A percentile compares a stretch with the other conserved stretches of the same genome.
These are phyloP conservation scores for Exophiala bonariae DNA, from an alignment of 2,329 filamentous ascomycete genomes.

Conservation along the genomic window DNA sequence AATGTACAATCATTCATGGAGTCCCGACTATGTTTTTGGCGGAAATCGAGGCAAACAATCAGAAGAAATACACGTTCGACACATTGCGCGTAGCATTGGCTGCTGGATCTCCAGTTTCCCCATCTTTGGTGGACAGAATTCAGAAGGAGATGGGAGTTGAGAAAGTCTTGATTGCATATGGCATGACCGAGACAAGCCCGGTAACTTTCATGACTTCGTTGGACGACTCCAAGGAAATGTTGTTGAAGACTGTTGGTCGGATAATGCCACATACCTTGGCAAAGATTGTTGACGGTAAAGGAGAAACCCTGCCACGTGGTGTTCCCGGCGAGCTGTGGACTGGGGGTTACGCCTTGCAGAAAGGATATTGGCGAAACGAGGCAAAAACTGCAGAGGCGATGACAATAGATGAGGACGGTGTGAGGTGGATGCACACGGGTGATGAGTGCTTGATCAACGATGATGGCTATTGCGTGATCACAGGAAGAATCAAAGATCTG, in stretches of 20 bases:
- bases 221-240: slow-evolving; percentile 68
- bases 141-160: slow-evolving; percentile 71
- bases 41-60: slow-evolving; percentile 15
- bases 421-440: slow-evolving; percentile 84
- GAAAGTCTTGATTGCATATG: slow-evolving; percentile 91
- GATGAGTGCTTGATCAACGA: slow-evolving; percentile 82
- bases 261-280: slow-evolving; percentile 77
- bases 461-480: slow-evolving; percentile 80
- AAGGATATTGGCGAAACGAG: slow-evolving; percentile 78
- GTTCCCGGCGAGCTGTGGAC: slow-evolving; percentile 77
- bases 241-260: slow-evolving; percentile 72
- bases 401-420: slow-evolving; percentile 40
- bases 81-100: slow-evolving; percentile 79
- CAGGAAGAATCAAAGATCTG: slow-evolving; percentile 66
- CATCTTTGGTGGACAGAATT: slow-evolving; percentile 62
- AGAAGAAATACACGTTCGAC: slow-evolving; percentile 8
- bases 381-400: slow-evolving; percentile 68
- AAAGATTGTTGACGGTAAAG: slow-evolving; percentile 75
- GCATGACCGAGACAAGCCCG: slow-evolving; percentile 85
- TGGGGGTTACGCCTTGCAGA: slow-evolving; percentile 83
- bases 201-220: slow-evolving; percentile 75
- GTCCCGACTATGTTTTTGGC: slow-evolving; percentile 26
- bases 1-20: slow-evolving; percentile 40
- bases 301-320: slow-evolving; percentile 61
- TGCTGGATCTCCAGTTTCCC: slow-evolving; percentile 78